Percentiles rank a stretch among this genome's conserved stretches.
phyloP scores from a whole-genome alignment of 495 filamentous ascomycete genomes.

The Arthonia radiata region DNA sequence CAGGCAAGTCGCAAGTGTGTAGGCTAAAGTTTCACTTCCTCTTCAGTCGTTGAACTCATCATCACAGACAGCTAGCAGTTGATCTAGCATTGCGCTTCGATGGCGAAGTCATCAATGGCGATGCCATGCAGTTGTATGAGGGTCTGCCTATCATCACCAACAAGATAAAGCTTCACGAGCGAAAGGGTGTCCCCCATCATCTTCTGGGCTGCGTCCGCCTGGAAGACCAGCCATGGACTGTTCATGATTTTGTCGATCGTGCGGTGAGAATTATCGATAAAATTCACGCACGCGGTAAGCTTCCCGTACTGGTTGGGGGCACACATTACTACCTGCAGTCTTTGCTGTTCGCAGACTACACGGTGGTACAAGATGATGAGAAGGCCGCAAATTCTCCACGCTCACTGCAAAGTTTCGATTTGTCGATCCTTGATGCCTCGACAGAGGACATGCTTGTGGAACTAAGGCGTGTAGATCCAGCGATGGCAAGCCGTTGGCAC shows the following conservation, averaged over 20 bases:
- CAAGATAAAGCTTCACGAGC: constrained; percentile 53
- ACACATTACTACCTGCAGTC: constrained; percentile 87
- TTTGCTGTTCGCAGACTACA: constrained; percentile 47
- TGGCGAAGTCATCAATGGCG: constrained; percentile 92
- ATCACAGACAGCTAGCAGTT: constrained; percentile 54
- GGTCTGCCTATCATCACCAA: constrained; percentile 92
- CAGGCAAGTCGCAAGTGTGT: constrained; percentile 86
- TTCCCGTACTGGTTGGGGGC: constrained; percentile 83
- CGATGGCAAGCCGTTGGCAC: constrained; percentile 82
- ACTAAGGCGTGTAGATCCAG: constrained; percentile 58
- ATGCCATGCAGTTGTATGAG: constrained; percentile 96
- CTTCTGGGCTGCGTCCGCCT: constrained; percentile 53
- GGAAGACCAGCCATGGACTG: constrained; percentile 56
- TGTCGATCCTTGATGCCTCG: constrained; percentile 45
- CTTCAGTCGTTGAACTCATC: too few species aligned
- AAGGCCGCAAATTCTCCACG: constrained; percentile 6
- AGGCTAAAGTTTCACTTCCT: background rate
- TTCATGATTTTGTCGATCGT: constrained; percentile 44
- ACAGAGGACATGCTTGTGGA: constrained; percentile 45
- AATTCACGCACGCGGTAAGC: constrained; percentile 45
- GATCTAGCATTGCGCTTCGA: constrained; percentile 62
- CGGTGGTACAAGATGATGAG: constrained; percentile 21
- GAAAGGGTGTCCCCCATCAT: constrained; percentile 68
- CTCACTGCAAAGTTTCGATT: constrained; percentile 12
- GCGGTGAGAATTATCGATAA: constrained; percentile 47